Evolutionary conservation across 192 early-diverging fungal species (phyloP), one percentile per base, ranked within the genome.

Genomic region (Gryganskiella cystojenkinii): DNA sequence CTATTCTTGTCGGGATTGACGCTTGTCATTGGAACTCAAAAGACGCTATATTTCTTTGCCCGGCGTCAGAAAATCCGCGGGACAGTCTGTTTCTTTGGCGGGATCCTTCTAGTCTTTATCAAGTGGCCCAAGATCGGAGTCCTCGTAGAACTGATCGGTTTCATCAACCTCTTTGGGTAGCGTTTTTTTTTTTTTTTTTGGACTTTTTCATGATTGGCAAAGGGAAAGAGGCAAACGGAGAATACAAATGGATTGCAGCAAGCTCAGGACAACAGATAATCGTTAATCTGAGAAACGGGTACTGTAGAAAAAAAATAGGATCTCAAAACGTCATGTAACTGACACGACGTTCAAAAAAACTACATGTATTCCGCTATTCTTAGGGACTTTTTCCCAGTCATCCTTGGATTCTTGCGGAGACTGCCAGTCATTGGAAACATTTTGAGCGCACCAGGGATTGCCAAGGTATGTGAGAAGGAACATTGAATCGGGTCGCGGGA

Each of bases 331-430:
- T n/a, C n/a, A n/a, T n/a, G n/a, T n/a, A n/a, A n/a, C n/a, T n/a
- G n/a, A n/a, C n/a, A n/a, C n/a, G n/a, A n/a, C n/a, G n/a, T n/a
- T n/a, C n/a, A n/a, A n/a, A n/a, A n/a, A n/a, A n/a, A n/a, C n/a
- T n/a, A n/a, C 51, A 34, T 46, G 30, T 43, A 25, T 52, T 71
- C 49, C 42, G 24, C 50, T 20, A 11, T 24, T 35, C 20, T 28
- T 69, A 95, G 97, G 50, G 97, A 99, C 85, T 99, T 99, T 74
- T 97, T 99, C 85, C 96, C 96, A 1, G 94, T 96, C 40, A 90
- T 94, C 24, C 78, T 99, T 56, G 85, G 90, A 35, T 97, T 98
- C 64, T 84, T 98, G 69, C 88, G 96, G 73, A 86, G 89, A 65
- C 60, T 99, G 55, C 97, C 97, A 3, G 52, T 98, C 30, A 95